Evolutionary conservation across 441 rosid genomes (phyloP), one percentile per base, ranked within the genome.

Genomic region (Omphalea diandra): DNA sequence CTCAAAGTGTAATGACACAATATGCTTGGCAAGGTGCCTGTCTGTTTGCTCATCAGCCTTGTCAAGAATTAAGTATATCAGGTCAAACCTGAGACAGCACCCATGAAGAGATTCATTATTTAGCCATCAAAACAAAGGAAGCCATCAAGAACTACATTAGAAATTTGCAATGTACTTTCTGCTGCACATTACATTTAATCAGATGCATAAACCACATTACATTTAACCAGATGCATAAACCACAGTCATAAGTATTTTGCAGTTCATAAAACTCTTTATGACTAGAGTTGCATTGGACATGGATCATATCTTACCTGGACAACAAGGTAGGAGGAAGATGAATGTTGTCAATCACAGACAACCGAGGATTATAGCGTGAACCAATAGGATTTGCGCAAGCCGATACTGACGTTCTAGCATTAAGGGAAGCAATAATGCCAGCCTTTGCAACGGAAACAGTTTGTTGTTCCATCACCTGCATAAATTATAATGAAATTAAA

Each of bases 311-410:
- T 54, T 76, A 94, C 98, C 97, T 89, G 64, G 98, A 94, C 75
- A 92, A 79, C 80, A 94, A 80, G 46, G 98, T 92, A 32, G 99
- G 98, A 65, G 98, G 97, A 73, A 89, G 91, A 82, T 89, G 99
- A 75, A 94, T 92, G 80, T 90, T 94, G 67, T 92, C 97, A 59
- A 94, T 92, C 65, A 94, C 96, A 26, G 98, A 95, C 77, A 87
- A 76, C 63, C 96, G 89, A 29, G 97, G 99, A 80, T 95, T 95
- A 79, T 95, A 95, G 15, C 95, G 96, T 31, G 99, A 95, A 47
- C 99, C 99, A 49, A 97, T 90, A 57, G 99, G 98, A 81, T 95
- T 95, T 72, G 98, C 99, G 78, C 98, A 95, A 73, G 99, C 97
- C 77, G 93, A 77, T 62, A 90, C 96, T 35, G 97, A 95, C 44